Conservation (phyloP, 2,329 filamentous ascomycete species). For the Fusarium pseudoanthophilum region DNA sequence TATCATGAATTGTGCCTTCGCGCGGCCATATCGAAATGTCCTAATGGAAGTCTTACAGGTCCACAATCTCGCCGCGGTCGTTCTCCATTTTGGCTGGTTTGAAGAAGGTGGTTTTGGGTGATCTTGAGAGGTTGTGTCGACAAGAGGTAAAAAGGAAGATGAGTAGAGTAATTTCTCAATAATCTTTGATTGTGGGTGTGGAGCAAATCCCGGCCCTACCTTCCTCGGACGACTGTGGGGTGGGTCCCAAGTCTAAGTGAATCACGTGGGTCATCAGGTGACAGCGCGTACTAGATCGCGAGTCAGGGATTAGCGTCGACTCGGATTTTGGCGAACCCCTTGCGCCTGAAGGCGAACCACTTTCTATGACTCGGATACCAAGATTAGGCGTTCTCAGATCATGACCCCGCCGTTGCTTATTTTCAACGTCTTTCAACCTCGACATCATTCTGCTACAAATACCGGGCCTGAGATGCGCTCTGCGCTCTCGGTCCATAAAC, state of each 20-base stretch:
- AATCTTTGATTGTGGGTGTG: conserved; percentile 43
- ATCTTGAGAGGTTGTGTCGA: conserved; percentile 46
- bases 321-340: conserved; percentile 18
- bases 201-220: conserved; percentile 22
- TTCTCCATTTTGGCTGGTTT: conserved; percentile 89
- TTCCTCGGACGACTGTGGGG: conserved; percentile 39
- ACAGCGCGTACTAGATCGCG: conserved; percentile 43
- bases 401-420: conserved; percentile 26
- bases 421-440: conserved; percentile 12
- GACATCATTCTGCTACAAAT: conserved; percentile 46
- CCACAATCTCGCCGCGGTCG: conserved; percentile 99
- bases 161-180: conserved; percentile 28
- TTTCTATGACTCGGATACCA: conserved; percentile 18
- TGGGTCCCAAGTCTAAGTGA: conserved; percentile 1
- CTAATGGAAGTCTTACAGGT: conserved; percentile 77
- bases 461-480: conserved; percentile 55
- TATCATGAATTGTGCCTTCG: conserved; percentile 38
- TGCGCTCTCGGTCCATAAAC: conserved; percentile 54
- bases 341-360: conserved; percentile 21
- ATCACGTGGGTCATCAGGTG: conserved; percentile 47
- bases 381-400: conserved; percentile 20
- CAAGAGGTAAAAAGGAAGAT: conserved; percentile 43
- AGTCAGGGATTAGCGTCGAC: conserved; percentile 17
- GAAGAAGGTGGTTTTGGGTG: conserved; percentile 43
- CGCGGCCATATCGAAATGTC: conserved; percentile 14